Conservation (phyloP, 345 rosid genomes). For the Aurinia saxatilis region DNA sequence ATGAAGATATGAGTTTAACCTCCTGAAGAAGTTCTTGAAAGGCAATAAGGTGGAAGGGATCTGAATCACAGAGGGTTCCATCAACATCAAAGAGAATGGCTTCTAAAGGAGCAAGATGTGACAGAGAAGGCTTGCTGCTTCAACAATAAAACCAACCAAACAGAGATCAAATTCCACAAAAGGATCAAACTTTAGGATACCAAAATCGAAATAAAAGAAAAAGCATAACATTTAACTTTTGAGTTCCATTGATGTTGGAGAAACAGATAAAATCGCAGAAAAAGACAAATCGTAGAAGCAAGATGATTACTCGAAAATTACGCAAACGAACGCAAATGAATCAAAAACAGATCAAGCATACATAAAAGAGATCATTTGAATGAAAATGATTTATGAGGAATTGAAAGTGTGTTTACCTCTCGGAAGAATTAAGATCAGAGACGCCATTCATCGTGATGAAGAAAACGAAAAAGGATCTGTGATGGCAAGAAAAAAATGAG, state of each 20-base stretch:
- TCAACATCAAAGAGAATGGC: constrained; percentile 88
- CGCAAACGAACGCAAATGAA: neutral
- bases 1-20: constrained; percentile 30
- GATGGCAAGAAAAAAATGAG: neutral
- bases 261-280: neutral
- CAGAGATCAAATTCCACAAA: neutral
- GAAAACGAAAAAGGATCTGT: neutral
- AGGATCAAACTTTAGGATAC: neutral
- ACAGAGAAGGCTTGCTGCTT: constrained; percentile 50
- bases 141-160: neutral
- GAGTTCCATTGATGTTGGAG: constrained; percentile 17
- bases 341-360: neutral
- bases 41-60: constrained; percentile 70
- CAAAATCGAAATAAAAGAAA: too few relatives aligned
- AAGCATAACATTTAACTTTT: neutral
- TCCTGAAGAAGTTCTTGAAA: constrained; percentile 64
- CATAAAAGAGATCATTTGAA: neutral
- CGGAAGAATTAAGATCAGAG: constrained; percentile 19
- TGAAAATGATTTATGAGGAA: neutral
- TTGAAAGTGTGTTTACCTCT: constrained; percentile 1
- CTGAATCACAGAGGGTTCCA: constrained; percentile 97
- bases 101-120: constrained; percentile 61
- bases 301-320: neutral
- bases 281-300: neutral
- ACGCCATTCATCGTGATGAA: constrained; percentile 22